phyloP scores from a whole-genome alignment of 441 rosid genomes.

The Breynia disticha region DNA sequence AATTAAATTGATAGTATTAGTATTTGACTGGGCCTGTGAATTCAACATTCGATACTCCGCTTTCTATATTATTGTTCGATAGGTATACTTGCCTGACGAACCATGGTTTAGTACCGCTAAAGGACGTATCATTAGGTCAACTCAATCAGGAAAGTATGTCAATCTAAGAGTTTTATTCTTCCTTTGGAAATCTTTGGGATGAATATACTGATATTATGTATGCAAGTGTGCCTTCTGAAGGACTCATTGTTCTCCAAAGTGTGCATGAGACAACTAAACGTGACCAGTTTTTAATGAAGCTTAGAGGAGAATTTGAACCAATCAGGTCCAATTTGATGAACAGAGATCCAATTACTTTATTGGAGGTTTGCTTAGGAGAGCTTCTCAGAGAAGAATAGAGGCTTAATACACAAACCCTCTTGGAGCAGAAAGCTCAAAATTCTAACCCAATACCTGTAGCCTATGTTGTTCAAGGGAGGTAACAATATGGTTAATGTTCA shows the following conservation, averaged over 20 bases:
- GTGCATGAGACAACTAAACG: neutral
- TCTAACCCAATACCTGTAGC: neutral
- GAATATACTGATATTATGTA: neutral
- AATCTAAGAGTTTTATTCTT: neutral
- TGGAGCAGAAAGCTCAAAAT: neutral
- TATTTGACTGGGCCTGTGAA: too few relatives aligned
- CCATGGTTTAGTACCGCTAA: too few relatives aligned
- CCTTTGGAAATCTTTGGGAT: neutral
- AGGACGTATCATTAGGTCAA: too few relatives aligned
- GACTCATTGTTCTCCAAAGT: constrained; percentile 3
- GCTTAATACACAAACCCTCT: neutral
- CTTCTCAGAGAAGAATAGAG: neutral
- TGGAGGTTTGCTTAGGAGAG: neutral
- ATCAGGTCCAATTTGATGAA: constrained; percentile 1
- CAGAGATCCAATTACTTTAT: neutral
- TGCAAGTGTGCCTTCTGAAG: constrained; percentile 1
- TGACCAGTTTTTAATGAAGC: constrained; percentile 4
- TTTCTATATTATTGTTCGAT: too few relatives aligned
- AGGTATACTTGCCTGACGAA: too few relatives aligned
- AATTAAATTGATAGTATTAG: too few relatives aligned
- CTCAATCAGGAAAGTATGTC: neutral
- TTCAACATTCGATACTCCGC: too few relatives aligned
- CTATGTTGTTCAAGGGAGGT: neutral
- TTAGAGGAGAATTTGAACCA: constrained; percentile 2
- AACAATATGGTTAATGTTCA: neutral